phyloP scores from a whole-genome alignment of 345 rosid species.

The Ceriops zippeliana region DNA sequence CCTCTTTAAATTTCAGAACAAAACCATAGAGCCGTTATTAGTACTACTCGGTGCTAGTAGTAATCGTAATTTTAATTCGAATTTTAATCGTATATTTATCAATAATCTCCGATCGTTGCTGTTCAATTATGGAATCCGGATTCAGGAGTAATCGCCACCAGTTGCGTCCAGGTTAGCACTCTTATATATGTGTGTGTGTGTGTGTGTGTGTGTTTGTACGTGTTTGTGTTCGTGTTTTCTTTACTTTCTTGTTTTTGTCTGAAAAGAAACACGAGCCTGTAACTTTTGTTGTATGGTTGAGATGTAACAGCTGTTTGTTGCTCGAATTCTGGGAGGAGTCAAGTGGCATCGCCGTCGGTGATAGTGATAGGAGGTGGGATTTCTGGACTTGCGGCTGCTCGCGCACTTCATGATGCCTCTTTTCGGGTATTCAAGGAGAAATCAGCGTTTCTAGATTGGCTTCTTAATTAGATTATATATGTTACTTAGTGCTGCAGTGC shows the following conservation, averaged over 20 bases:
- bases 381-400: constrained; percentile 90
- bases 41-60: background rate
- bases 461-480: too few species aligned
- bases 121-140: constrained; percentile 57
- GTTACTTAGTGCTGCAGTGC: too few species aligned
- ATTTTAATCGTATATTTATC: constrained; percentile 14
- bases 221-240: background rate
- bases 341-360: constrained; percentile 72
- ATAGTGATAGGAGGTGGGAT: constrained; percentile 89
- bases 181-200: background rate
- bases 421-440: constrained; percentile 51
- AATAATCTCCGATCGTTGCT: constrained; percentile 21
- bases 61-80: background rate
- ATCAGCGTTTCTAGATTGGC: too few species aligned
- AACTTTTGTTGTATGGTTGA: background rate
- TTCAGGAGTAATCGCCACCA: constrained; percentile 67
- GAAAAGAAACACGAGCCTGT: background rate
- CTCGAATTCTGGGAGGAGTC: constrained; percentile 47
- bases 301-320: constrained; percentile 44
- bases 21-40: constrained; percentile 47
- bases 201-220: background rate
- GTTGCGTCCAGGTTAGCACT: constrained; percentile 53
- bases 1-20: constrained; percentile 44
- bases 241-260: constrained; percentile 7
- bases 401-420: constrained; percentile 82